These are phyloP conservation scores for Nepenthes alata DNA, from an alignment of 179 eudicot species.

Conservation along the genomic window DNA sequence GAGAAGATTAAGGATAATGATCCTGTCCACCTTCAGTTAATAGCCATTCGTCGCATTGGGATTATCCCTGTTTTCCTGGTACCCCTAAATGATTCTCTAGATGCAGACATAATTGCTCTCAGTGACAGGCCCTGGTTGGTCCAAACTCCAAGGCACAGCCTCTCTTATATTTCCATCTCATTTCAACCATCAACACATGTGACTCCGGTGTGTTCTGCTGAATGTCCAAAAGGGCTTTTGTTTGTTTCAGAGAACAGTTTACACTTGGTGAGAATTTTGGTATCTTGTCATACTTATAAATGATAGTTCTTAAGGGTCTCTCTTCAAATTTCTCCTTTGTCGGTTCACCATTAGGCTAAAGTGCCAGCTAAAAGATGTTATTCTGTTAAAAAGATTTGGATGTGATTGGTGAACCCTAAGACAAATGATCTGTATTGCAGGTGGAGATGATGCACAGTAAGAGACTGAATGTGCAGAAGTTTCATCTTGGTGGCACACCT, in stretches of 20 bases:
- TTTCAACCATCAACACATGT: slow-evolving; percentile 89
- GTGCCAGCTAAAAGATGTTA: too few relatives aligned
- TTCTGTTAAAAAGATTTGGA: too few relatives aligned
- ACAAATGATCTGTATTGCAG: slow-evolving; percentile 22
- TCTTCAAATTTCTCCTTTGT: neutral
- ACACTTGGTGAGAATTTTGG: slow-evolving; percentile 60
- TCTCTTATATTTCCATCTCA: slow-evolving; percentile 78
- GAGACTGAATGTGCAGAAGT: slow-evolving; percentile 95
- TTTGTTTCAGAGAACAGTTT: slow-evolving; percentile 94
- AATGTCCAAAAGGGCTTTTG: slow-evolving; percentile 81
- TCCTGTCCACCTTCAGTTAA: slow-evolving; percentile 62
- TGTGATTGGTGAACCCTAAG: neutral
- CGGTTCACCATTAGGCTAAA: neutral
- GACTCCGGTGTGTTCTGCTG: slow-evolving; percentile 81
- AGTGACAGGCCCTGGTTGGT: slow-evolving; percentile 98
- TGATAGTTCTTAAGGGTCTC: neutral
- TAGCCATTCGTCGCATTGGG: slow-evolving; percentile 91
- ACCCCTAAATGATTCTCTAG: slow-evolving; percentile 61
- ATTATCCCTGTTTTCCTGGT: slow-evolving; percentile 85
- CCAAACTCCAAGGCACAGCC: slow-evolving; percentile 91
- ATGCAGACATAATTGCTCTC: slow-evolving; percentile 83
- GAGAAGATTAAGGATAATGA: slow-evolving; percentile 35
- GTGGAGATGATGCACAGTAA: slow-evolving; percentile 89
- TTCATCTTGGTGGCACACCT: slow-evolving; percentile 90
- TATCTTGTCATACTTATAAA: neutral